phyloP scores from a whole-genome alignment of 2,329 filamentous ascomycete genomes.

The Aspergillus udagawae region DNA sequence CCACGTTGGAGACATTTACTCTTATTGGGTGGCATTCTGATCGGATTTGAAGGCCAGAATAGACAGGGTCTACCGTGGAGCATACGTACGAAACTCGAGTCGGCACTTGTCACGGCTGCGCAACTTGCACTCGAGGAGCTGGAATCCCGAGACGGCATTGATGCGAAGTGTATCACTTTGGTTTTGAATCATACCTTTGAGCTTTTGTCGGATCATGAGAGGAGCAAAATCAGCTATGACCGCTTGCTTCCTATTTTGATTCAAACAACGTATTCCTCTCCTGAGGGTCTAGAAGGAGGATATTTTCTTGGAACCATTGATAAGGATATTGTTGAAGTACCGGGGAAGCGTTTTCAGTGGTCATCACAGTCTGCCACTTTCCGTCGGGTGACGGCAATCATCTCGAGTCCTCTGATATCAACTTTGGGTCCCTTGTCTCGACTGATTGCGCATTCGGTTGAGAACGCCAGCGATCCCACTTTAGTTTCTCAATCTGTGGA shows the following conservation, averaged over 20 bases:
- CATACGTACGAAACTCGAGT: conserved; percentile 65
- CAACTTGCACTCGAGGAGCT: conserved; percentile 68
- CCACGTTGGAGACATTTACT: conserved; percentile 78
- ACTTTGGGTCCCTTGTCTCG: conserved; percentile 61
- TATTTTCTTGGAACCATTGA: conserved; percentile 70
- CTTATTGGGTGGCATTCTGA: conserved; percentile 72
- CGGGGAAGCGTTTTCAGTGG: conserved; percentile 62
- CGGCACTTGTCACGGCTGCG: conserved; percentile 67
- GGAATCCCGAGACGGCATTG: conserved; percentile 48
- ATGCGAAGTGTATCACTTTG: conserved; percentile 56
- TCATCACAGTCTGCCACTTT: conserved; percentile 55
- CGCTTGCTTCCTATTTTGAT: conserved; percentile 66
- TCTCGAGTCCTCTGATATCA: conserved; percentile 55
- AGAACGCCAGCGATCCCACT: conserved; percentile 49
- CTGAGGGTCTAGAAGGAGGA: conserved; percentile 70
- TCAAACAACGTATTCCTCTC: conserved; percentile 63
- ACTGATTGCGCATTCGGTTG: conserved; percentile 59
- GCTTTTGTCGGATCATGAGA: conserved; percentile 59
- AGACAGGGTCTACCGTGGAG: conserved; percentile 59
- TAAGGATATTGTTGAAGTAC: conserved; percentile 58
- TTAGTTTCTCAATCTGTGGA: conserved; percentile 48
- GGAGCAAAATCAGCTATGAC: conserved; percentile 61
- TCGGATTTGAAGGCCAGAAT: conserved; percentile 67
- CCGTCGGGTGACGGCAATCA: conserved; percentile 52
- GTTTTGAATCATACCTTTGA: conserved; percentile 75